Percentiles rank a stretch among this genome's conserved stretches.
Evolutionary conservation across 139 green algal genomes (phyloP).

Genomic region (Astrephomene gubernaculifera): DNA sequence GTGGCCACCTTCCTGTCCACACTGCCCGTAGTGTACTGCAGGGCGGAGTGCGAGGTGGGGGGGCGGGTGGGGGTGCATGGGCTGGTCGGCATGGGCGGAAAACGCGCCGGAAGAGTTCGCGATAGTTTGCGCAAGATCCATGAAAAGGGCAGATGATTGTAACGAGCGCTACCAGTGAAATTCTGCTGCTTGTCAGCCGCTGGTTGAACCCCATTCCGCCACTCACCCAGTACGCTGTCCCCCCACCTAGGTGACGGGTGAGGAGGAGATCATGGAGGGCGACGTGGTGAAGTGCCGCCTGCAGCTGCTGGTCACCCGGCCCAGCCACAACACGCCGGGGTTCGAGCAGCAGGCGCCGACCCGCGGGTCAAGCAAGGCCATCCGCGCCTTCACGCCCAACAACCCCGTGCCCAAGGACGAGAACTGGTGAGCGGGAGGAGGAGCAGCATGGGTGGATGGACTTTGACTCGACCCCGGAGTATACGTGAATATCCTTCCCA

Average conservation of each 20-base stretch:
- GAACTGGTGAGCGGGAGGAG: constrained; percentile 62
- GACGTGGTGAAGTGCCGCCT: constrained; percentile 78
- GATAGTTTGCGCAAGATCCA: no score
- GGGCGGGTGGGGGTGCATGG: no score
- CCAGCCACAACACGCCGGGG: constrained; percentile 60
- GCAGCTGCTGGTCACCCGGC: constrained; percentile 72
- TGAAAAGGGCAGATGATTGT: no score
- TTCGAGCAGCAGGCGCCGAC: constrained; percentile 53
- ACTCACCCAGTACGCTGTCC: no score
- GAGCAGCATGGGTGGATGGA: background rate
- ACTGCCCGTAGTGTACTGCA: constrained; percentile 59
- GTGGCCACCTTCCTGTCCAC: constrained; percentile 69
- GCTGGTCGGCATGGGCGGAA: no score
- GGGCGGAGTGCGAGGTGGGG: constrained; percentile 37
- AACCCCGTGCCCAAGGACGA: constrained; percentile 76
- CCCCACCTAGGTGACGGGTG: constrained; percentile 68
- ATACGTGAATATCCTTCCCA: no score
- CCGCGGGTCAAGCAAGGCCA: constrained; percentile 42
- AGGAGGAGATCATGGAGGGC: constrained; percentile 78
- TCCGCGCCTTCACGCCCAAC: constrained; percentile 78
- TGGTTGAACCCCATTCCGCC: no score
- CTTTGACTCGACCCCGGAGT: no score
- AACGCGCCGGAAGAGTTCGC: no score
- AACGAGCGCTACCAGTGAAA: no score
- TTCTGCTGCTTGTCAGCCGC: no score